Base-by-base conservation (phyloP, 306 rosid genomes). In the Dryas octopetala region DNA sequence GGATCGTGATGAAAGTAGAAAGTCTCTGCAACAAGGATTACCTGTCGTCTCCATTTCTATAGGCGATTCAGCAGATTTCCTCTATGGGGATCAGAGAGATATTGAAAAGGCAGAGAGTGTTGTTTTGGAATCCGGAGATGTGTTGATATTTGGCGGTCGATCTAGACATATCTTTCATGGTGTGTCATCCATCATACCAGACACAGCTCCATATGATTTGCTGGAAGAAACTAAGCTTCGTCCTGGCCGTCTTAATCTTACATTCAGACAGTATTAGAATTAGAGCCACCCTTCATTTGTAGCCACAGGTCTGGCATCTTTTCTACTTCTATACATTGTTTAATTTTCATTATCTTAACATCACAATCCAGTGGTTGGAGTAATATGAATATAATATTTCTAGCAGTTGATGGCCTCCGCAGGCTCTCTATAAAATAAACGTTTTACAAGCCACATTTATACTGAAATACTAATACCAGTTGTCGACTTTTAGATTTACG, bases 61-160 rank as follows among this genome's bases (percentile, higher is more conserved):
- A 44, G 96, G 93, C 11, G 88, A 93, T 86, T 73, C 98, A 14
- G 95, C 96, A 38, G 92, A 89, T 19, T 90, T 93, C 80, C 82
- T 89, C 19, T 89, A 86, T 58, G 96, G 91, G 4, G 86, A 86
- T 74, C 58, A 69, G 62, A 83, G 90, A 79, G 74, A 87, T 54
- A 77, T 73, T 46, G 80, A 74, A 9, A 76, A 76, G 62, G 91
- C 94, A 64, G 86, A 78, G 49, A 80, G 53, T 16, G 76, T 89
- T 44, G 14, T 81, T 46, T 62, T 93, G 74, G 91, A 89, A 73
- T 87, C 94, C 4, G 98, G 96, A 52, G 93, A 88, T 78, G 88
- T 89, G 49, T 46, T 93, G 52, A 84, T 93, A 72, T 90, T 93
- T 70, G 98, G 96, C 45, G 95, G 93, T 8, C 76, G 53, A 50